Evolutionary conservation across 2,329 filamentous ascomycete species (phyloP).

Genomic region (Zymoseptoria pseudotritici): DNA sequence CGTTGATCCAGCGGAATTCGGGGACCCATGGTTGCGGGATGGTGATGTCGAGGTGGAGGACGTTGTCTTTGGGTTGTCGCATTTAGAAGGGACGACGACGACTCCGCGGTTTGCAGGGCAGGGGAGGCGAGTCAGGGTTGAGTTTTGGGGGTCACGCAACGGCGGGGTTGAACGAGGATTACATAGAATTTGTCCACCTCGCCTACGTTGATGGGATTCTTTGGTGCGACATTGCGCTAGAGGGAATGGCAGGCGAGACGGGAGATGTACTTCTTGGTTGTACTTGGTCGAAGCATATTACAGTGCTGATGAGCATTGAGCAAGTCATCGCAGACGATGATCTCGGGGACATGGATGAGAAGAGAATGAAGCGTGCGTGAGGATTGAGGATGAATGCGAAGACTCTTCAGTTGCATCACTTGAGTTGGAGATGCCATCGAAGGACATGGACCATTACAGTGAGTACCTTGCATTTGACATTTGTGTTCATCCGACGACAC

Average conservation of each 20-base stretch:
- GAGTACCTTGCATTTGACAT: background rate
- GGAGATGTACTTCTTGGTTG: too few species aligned
- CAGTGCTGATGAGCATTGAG: background rate
- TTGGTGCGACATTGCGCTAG: too few species aligned
- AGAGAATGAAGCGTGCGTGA: background rate
- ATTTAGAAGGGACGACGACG: too few species aligned
- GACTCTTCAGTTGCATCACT: background rate
- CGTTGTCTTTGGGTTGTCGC: background rate
- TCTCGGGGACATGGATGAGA: background rate
- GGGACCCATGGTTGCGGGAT: background rate
- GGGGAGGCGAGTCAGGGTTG: too few species aligned
- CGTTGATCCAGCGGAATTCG: constrained; percentile 23
- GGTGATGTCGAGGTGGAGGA: background rate
- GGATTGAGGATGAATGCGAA: background rate
- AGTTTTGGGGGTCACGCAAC: too few species aligned
- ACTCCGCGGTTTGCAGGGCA: too few species aligned
- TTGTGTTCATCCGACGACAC: background rate
- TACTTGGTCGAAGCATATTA: background rate
- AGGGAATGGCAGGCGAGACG: too few species aligned
- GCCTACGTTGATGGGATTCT: too few species aligned
- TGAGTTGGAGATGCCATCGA: background rate
- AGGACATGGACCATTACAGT: background rate
- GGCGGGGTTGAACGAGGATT: too few species aligned
- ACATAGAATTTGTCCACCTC: too few species aligned
- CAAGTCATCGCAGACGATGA: background rate